Percentiles rank a stretch among this genome's conserved stretches.
These are phyloP conservation scores for Candida peoriensis DNA, from an alignment of 805 yeast species.

Conservation along the genomic window DNA sequence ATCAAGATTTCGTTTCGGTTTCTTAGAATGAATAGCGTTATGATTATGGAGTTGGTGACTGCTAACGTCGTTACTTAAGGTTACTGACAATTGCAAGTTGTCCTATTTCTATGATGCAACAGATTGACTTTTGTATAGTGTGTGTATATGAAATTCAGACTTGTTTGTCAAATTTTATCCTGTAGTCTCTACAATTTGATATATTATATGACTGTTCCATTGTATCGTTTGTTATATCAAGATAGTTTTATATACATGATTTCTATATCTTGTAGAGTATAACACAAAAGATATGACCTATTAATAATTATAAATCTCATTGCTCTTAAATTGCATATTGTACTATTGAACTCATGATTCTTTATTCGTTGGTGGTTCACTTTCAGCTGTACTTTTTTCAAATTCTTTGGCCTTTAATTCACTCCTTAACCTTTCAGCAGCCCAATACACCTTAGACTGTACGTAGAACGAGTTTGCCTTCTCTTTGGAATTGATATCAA, in stretches of 20 bases:
- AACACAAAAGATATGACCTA: too few relatives aligned
- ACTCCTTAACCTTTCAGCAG: conserved; percentile 83
- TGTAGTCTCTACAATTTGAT: too few relatives aligned
- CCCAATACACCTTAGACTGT: conserved; percentile 90
- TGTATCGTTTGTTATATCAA: too few relatives aligned
- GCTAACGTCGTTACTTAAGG: conserved; percentile 18
- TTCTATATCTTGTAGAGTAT: too few relatives aligned
- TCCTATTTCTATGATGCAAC: conserved; percentile 27
- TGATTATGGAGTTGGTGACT: conserved; percentile 22
- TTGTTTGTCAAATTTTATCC: too few relatives aligned
- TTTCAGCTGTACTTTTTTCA: conserved; percentile 22
- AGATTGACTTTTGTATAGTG: conserved; percentile 4
- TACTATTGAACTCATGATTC: too few relatives aligned
- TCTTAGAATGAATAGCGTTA: conserved; percentile 45
- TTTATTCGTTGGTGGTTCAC: neutral
- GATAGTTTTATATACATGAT: too few relatives aligned
- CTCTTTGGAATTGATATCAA: conserved; percentile 85
- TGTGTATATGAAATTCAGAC: too few relatives aligned
- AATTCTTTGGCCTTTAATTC: conserved; percentile 61
- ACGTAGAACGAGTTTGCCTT: conserved; percentile 94
- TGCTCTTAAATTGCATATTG: too few relatives aligned
- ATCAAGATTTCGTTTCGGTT: conserved; percentile 71
- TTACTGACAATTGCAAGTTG: conserved; percentile 15
- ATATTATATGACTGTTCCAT: too few relatives aligned
- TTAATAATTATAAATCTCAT: too few relatives aligned